Evolutionary conservation across 495 filamentous ascomycete genomes (phyloP), one percentile per base, ranked within the genome.

Genomic region (Penicillium maclennaniae): DNA sequence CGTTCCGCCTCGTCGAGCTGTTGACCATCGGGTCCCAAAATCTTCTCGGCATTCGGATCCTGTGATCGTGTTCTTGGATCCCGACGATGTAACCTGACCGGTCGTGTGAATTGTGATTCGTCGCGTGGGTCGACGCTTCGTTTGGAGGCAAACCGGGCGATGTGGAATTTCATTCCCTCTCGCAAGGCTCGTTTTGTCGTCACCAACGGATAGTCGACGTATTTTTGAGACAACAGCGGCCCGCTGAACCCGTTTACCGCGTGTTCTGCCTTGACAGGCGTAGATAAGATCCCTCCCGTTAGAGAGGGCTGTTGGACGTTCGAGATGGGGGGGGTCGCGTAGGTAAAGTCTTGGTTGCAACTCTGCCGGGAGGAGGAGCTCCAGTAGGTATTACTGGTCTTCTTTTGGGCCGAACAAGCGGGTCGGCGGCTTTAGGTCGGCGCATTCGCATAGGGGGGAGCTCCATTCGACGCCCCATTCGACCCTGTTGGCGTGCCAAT

Each of bases 61-160:
- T 71, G 64, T 6, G 83, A 77, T 39, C 84, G 82, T 48, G 87
- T 79, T 43, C 87, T 80, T n/a, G 92, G 91, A 65, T 96, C 91
- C 8, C 92, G 86, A 34, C 93, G 86, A 67, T 96, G 91, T 41
- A 97, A 71, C 16, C 89, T 80, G 16, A 98, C 87, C 1, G 93
- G 93, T 39, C 90, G 81, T 9, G 87, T 87, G 60, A 97, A 98
- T 47, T 95, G 83, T 2, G 84, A 76, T 56, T 88, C 82, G 62
- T 96, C 79, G 21, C 79, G 79, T 38, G 87, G 86, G 65, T 96
- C 87, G 26, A 95, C 73, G 16, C 66, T 59, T 54, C 79, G 79
- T 59, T 85, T 87, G 6, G 77, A 75, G 7, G 81, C 69, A 42
- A 98, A 83, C 53, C 85, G 79, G 69, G 92, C 90, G 51, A 96